Base-by-base conservation (phyloP, 306 rosid genomes). In the Astragalus membranaceus region DNA sequence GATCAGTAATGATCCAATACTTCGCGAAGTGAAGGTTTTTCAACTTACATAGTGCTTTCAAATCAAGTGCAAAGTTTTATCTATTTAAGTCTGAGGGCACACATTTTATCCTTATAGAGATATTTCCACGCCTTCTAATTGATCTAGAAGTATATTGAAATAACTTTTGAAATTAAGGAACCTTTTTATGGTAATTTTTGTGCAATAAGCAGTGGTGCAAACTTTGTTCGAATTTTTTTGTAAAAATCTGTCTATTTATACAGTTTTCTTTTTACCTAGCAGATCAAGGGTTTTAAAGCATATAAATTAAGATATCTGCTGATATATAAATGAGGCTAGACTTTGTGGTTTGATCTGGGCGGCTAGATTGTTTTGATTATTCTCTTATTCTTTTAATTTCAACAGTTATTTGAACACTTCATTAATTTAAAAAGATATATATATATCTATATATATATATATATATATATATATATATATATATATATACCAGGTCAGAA, bases 1-100 rank as follows among this genome's bases (percentile, higher is more conserved):
- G 95, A 88, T 94, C 70, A 94, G 99, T 76, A 94, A 81, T 2
- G 99, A 94, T 80, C 92, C 97, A 68, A 78, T 91, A 75, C 91
- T 94, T 73, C 84, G 76, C 7, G 89, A 91, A 84, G 97, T 86
- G 79, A 91, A 94, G 97, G 99, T 94, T 71, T 72, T 68, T 58
- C 64, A 50, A 76, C 72, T 80, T 72, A 26, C 52, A 54, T 54
- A 64, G 74, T 30, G 74, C 70, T 33, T 42, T 78, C 52, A 26
- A 46, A 30, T 49, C 17, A 59, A 39, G 26, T 57, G 49, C 29
- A 30, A 70, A 63, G 20, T 10, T 62, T 66, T 33, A 43, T 71
- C 16, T 58, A 6, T 56, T 41, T 63, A 6, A n/a, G 53, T 29
- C 64, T 13, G 30, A 13, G 61, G 59, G 50, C 42, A 47, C 46